Base-by-base conservation (phyloP, 306 rosid species). In the Cucumis melo region DNA sequence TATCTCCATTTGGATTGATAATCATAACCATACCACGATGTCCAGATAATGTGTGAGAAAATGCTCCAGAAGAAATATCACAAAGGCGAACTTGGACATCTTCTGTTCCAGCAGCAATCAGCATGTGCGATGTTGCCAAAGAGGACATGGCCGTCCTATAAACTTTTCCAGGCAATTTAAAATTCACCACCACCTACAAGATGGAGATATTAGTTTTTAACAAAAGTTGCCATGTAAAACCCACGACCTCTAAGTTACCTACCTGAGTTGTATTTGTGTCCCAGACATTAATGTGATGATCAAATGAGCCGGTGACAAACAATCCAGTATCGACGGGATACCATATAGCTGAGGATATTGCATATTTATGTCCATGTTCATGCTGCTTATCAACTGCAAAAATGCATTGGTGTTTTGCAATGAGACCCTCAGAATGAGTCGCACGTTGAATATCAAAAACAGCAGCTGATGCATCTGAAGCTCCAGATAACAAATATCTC, bases 21-120 rank as follows among this genome's bases (percentile, higher is more conserved):
- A 53, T 10, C 57, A 64, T 6, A 5, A 77, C 8, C 88, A 84
- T 83, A 94, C 97, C 97, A 16, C 96, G 96, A 62, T 94, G 99
- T 70, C 97, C 99, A 24, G 99, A 94, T 75, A 92, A 79, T 20
- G 96, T 94, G 79, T 94, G 96, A 89, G 95, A 81, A 81, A 90
- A 90, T 36, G 96, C 96, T 48, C 99, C 99, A 0, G 99, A 89
- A 78, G 96, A 81, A 79, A 94, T 89, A 88, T 94, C 97, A 81
- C 99, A 94, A 53, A 94, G 97, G 73, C 97, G 96, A 75, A 94
- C 99, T 75, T 94, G 99, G 10, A 94, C 99, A 82, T 94, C 99
- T 80, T 92, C 95, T n/a, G 99, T 90, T 51, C 86, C 97, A 55
- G 90, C 93, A 42, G 96, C 99, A 65, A 94, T 85, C 50, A 94